Evolutionary conservation across 441 rosid genomes (phyloP), one percentile per base, ranked within the genome.

Genomic region (Pelargonium citronellum): DNA sequence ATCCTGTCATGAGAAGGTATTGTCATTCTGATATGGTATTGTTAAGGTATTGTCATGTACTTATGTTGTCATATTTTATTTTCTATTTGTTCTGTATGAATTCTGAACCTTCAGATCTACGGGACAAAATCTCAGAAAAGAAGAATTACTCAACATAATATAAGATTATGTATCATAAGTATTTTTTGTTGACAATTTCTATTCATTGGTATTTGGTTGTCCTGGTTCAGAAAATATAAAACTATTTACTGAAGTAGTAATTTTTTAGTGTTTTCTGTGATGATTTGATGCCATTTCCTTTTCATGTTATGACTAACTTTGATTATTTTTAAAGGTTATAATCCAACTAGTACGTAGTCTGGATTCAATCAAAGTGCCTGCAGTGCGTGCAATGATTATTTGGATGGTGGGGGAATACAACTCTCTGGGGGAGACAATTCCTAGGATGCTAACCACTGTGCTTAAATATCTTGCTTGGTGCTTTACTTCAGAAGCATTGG

Each of bases 371-470:
- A 90, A 83, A 84, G 89, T 91, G 71, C 81, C 97, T 68, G 87
- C 89, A 69, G 96, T 95, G 66, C 97, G 99, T 71, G 94, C 91
- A 71, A 87, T 85, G 71, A 80, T 94, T 77, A 83, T 90, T 80
- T 94, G 99, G 99, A 87, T 94, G 92, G 76, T 87, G 72, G 99
- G 96, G 66, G 96, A 87, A 72, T 94, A 91, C 75, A 75, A 84
- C 79, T 81, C 87, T 51, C n/a, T 89, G 79, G 97, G 97, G 71
- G 85, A 82, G 69, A 85, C 74, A 72, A 86, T 94, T 67, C 94
- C 96, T 1, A 87, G 78, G 84, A 89, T 87, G 89, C 67, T 91
- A 75, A 76, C 83, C 76, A 85, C 91, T 60, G 84, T 95, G 65
- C 85, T 91, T 19, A 86, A 86, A 78, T 95, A 92, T 83, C 91